Evolutionary conservation across 2,329 filamentous ascomycete species (phyloP).

Genomic region (Fusarium algeriense): DNA sequence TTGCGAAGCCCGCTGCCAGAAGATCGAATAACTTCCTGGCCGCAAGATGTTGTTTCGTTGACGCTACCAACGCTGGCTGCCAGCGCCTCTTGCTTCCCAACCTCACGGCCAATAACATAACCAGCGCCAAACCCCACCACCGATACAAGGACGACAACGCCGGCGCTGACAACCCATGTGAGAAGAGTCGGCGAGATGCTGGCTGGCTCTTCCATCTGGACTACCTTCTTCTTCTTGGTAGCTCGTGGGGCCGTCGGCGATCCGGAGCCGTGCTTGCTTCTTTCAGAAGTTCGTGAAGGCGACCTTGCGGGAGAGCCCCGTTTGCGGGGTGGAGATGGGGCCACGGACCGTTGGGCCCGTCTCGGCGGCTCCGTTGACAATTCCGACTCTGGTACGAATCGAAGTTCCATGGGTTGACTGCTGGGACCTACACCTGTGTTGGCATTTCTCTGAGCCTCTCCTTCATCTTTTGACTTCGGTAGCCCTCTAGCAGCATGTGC

Average conservation of each 20-base stretch:
- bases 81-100: conserved; percentile 71
- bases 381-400: conserved; percentile 72
- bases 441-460: conserved; percentile 51
- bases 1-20: conserved; percentile 64
- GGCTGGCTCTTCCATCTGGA: conserved; percentile 54
- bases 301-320: conserved; percentile 50
- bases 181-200: conserved; percentile 70
- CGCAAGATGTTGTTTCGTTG: conserved; percentile 63
- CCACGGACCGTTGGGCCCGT: conserved; percentile 40
- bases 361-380: conserved; percentile 57
- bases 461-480: conserved; percentile 71
- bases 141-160: conserved; percentile 75
- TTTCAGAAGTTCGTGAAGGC: conserved; percentile 54
- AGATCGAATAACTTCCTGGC: conserved; percentile 65
- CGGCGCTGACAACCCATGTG: conserved; percentile 75
- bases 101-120: conserved; percentile 75
- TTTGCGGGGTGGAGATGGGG: conserved; percentile 44
- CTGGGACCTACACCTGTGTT: conserved; percentile 59
- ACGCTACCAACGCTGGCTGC: conserved; percentile 54
- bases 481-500: conserved; percentile 88
- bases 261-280: conserved; percentile 63
- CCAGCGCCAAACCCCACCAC: conserved; percentile 78
- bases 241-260: conserved; percentile 58
- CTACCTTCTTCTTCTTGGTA: conserved; percentile 71
- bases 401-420: conserved; percentile 68